Base-by-base conservation (phyloP, 805 yeast genomes). In the Saccharomycopsis oosterbeekiorum region DNA sequence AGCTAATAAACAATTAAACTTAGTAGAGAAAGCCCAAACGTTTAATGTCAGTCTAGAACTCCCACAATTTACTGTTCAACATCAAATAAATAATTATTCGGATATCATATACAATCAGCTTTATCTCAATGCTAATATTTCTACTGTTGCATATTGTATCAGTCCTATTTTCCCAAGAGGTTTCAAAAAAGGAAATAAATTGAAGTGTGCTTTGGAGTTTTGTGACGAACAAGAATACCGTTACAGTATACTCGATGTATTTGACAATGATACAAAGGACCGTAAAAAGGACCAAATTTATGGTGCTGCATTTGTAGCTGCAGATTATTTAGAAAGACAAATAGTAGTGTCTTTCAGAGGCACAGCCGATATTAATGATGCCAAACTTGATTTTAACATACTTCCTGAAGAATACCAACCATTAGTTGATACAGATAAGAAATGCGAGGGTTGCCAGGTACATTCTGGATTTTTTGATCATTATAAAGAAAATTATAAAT, bases 381-480 rank as follows among this genome's bases (percentile, higher is more conserved):
- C 88, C 86, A 60, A 78, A 12, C 76, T 83, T 39, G 87, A 88
- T 71, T 73, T 85, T 56, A 76, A 77, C 43, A 75, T 80, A 42
- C 59, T 74, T 3, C 53, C 53, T 6, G 34, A 24, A 21, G 9
- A 4, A 10, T 47, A 47, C n/a, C n/a, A 19, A 47, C 84, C 83
- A 2, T 37, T 60, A n/a, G 41, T 42, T 4, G 64, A 64, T 8
- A 55, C 42, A 8, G 66, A 66, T 39, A 54, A 61, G 11, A 64
- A 72, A 66, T 86, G 92, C 70, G 67, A 70, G 12, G 75, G 73
- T 12, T 86, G 92, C 68, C 70, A 67, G 24, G 83, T 85, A 14
- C 96, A 88, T 72, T 71, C 77, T 59, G 96, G 96, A 0, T 84
- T 86, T 68, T 77, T 79, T 58, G 68, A 74, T 17, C 80, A 82